Conservation (phyloP, 2,329 filamentous ascomycete genomes). For the Paramyrothecium roridum region DNA sequence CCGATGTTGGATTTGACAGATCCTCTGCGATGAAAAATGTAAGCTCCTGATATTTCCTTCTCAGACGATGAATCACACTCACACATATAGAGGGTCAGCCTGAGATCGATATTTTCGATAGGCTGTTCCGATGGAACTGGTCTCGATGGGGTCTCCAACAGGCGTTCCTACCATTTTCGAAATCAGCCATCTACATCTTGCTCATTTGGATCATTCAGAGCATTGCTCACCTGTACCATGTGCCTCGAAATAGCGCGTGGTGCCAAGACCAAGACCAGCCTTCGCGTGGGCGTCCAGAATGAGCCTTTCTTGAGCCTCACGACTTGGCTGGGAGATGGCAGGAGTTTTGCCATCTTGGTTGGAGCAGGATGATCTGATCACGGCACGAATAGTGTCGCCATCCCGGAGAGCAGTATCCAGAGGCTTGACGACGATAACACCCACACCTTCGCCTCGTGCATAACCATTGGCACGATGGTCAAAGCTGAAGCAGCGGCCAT, state of each 20-base stretch:
- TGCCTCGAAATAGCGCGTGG: conserved; percentile 35
- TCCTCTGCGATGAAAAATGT: not conserved
- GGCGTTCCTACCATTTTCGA: not conserved
- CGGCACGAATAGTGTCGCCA: conserved; percentile 70
- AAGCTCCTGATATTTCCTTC: no score
- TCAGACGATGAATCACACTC: no score
- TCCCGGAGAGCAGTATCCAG: conserved; percentile 73
- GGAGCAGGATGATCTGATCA: conserved; percentile 64
- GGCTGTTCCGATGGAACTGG: no score
- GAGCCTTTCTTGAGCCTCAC: conserved; percentile 33
- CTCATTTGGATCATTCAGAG: no score
- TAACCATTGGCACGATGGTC: conserved; percentile 75
- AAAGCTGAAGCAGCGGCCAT: not conserved
- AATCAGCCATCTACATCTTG: conserved; percentile 26
- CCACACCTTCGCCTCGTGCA: conserved; percentile 73
- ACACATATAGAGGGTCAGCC: no score
- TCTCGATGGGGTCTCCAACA: no score
- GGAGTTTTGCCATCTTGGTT: not conserved
- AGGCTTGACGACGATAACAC: conserved; percentile 71
- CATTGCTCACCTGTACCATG: conserved; percentile 38
- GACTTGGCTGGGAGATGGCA: conserved; percentile 48
- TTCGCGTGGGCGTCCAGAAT: conserved; percentile 35
- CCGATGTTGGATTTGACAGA: not conserved
- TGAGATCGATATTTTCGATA: no score
- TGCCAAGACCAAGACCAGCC: conserved; percentile 24